Base-by-base conservation (phyloP, 2,329 filamentous ascomycete species). In the Fusarium verrucosum region DNA sequence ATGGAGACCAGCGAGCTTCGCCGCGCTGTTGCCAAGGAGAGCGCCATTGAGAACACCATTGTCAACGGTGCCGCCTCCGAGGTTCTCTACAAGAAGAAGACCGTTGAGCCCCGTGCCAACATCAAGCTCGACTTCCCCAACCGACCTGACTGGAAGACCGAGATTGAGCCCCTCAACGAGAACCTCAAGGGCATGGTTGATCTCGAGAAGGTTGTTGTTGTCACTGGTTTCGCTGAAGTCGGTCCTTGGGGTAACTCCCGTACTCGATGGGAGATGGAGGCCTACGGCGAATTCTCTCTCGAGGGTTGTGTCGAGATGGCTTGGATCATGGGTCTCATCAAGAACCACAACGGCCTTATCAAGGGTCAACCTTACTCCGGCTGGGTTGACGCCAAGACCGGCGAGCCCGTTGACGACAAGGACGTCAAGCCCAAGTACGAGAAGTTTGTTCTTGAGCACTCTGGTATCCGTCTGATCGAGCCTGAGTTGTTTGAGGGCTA, bases 281-380 rank as follows among this genome's bases (percentile, higher is more conserved):
- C 95, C 2, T 89, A 94, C 69, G 95, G 95, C 75, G 87, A 97
- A 74, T 99, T 99, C 82, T 98, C 95, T 10, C 87, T 99, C 14
- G 96, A 99, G 79, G 95, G 95, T 26, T 98, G 95, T 73, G 90
- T 99, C 60, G 95, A 99, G 80, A 99, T 99, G 95, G 94, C 95
- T 28, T 99, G 95, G 95, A 92, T 99, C 78, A 99, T 98, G 94
- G 95, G 95, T 74, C 88, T 98, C 59, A 98, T 99, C 83, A 97
- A 94, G 85, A 96, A 99, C 79, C 92, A 97, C 83, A 98, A 98
- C 71, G 95, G 95, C 17, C 89, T 90, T 28, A 87, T 99, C 77
- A 99, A 99, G 83, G 95, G 95, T 76, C 91, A 96, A 82, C 91
- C 91, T 66, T 98, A 99, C 81, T 92, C 94, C 69, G 95, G 95